phyloP scores from a whole-genome alignment of 495 filamentous ascomycete genomes.

The Aspergillus ellipticus region DNA sequence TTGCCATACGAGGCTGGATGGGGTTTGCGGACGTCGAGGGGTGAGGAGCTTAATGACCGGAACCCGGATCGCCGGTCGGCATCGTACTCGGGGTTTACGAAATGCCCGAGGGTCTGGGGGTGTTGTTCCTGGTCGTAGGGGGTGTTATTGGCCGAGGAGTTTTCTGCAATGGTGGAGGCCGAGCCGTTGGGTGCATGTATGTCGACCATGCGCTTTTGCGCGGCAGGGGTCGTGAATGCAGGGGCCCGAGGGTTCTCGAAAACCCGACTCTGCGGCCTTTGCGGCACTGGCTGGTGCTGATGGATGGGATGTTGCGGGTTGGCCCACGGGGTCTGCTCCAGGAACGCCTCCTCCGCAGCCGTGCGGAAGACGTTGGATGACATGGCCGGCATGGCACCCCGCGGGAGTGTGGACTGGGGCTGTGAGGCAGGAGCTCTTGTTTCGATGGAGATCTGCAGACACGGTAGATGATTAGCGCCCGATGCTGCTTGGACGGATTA shows the following conservation, averaged over 20 bases:
- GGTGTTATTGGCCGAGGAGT: slow-evolving; percentile 45
- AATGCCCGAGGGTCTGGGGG: slow-evolving; percentile 20
- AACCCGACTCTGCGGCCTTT: slow-evolving; percentile 31
- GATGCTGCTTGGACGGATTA: background rate
- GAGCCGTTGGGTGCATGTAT: slow-evolving; percentile 52
- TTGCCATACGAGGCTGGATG: slow-evolving; percentile 26
- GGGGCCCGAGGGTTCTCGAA: slow-evolving; percentile 29
- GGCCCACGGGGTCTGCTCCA: slow-evolving; percentile 82
- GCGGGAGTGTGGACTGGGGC: slow-evolving; percentile 21
- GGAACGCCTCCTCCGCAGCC: slow-evolving; percentile 75
- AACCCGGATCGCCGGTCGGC: slow-evolving; percentile 36
- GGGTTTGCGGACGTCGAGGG: slow-evolving; percentile 43
- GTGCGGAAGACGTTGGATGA: slow-evolving; percentile 38
- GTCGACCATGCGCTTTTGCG: slow-evolving; percentile 51
- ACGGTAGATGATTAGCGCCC: slow-evolving; percentile 8
- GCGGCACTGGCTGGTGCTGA: slow-evolving; percentile 40
- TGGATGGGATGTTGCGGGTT: slow-evolving; percentile 83
- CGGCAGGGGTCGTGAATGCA: slow-evolving; percentile 49
- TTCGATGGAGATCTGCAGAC: slow-evolving; percentile 39
- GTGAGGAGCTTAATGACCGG: slow-evolving; percentile 43
- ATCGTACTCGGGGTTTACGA: slow-evolving; percentile 38
- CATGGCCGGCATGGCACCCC: slow-evolving; percentile 35
- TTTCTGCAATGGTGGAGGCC: slow-evolving; percentile 54
- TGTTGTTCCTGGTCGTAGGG: slow-evolving; percentile 45
- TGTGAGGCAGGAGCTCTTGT: slow-evolving; percentile 24